These are phyloP conservation scores for Trichoderma oligosporum DNA, from an alignment of 2,329 filamentous ascomycete species.

Conservation along the genomic window DNA sequence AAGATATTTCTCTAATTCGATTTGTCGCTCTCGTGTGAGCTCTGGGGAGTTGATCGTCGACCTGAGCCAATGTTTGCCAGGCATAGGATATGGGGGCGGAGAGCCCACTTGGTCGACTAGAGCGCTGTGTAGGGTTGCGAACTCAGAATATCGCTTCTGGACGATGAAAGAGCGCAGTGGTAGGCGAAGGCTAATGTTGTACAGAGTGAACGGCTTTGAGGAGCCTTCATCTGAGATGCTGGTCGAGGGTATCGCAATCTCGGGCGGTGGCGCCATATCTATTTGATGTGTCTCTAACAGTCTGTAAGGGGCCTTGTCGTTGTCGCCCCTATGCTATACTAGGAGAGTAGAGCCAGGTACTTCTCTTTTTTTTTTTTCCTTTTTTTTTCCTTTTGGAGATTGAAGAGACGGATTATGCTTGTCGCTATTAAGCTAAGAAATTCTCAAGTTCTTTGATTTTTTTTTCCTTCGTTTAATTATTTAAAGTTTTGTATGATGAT, in stretches of 20 bases:
- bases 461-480: too few species aligned
- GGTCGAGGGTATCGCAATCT: conserved; percentile 66
- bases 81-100: conserved; percentile 64
- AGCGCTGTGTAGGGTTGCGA: conserved; percentile 60
- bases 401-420: not conserved
- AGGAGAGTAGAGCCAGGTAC: not conserved
- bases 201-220: conserved; percentile 68
- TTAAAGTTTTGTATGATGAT: conserved; percentile 14
- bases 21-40: conserved; percentile 66
- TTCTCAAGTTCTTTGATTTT: not conserved
- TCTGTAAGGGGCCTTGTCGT: not conserved
- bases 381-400: not conserved
- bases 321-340: not conserved
- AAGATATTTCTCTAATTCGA: conserved; percentile 67
- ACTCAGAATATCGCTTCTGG: conserved; percentile 81
- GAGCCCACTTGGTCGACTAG: conserved; percentile 58
- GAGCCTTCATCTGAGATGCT: conserved; percentile 49
- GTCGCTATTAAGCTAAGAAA: not conserved
- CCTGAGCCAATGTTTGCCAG: conserved; percentile 73
- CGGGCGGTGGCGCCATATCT: conserved; percentile 59
- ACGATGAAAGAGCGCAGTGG: conserved; percentile 72
- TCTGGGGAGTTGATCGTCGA: conserved; percentile 66
- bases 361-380: too few species aligned
- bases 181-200: conserved; percentile 73
- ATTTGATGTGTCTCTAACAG: not conserved